Evolutionary conservation across 805 yeast species (phyloP), one percentile per base, ranked within the genome.

Genomic region (Metschnikowia matae): DNA sequence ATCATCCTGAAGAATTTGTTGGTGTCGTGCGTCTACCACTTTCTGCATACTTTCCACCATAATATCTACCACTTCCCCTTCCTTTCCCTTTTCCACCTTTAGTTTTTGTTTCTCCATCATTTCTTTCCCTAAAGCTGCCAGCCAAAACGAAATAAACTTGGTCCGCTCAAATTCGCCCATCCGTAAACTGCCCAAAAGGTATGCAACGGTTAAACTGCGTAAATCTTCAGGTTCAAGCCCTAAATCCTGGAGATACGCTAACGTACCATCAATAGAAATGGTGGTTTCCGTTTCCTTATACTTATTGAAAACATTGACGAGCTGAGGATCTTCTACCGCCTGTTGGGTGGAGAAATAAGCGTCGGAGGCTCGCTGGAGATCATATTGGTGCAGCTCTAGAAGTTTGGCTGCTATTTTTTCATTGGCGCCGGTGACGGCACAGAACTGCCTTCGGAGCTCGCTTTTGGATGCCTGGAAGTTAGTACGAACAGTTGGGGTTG

Each of bases 201-300:
- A 83, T 0, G 94, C 89, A 10, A 92, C 64, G 0, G 87, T 82
- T 40, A 92, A 71, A 2, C 89, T 84, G 5, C 73, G 78, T 7
- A 81, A 73, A 61, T 91, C 90, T 57, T 92, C 98, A 0, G 90
- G 85, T 13, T 81, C 81, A 36, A 85, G 73, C 0, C 79, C 83
- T 43, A 92, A 67, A 58, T 85, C 96, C 14, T 73, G 74, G 20
- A 92, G 69, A 58, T 84, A 88, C 37, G 62, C 56, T 8, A 91
- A 64, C 0, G 97, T 85, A 0, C 96, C 97, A 51, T 89, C 94
- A 8, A 87, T 74, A 23, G 83, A 92, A 36, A 90, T 87, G 39
- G 52, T 59, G 11, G 69, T 64, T 1, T 62, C 66, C 13, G 64
- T 62, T 0, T 62, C 62, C 42, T 55, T 53, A 54, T 71, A 73